These are phyloP conservation scores for Straminergon stramineum DNA, from an alignment of 225 moss, liverwort and hornwort species.

Conservation along the genomic window DNA sequence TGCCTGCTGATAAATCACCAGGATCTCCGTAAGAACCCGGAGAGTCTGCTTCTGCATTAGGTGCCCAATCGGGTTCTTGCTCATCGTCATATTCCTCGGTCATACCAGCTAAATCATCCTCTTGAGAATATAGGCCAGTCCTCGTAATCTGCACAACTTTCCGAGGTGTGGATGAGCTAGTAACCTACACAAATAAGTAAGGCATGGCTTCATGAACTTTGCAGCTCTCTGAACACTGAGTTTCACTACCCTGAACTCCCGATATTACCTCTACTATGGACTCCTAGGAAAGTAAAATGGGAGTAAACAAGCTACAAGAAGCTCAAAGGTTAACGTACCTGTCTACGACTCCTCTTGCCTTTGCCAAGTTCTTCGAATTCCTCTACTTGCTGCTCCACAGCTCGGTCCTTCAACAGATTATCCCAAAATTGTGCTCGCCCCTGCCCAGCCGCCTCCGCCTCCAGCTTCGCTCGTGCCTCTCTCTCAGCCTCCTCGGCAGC, in stretches of 20 bases:
- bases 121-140: conserved; percentile 61
- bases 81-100: conserved; percentile 76
- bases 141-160: conserved; percentile 35
- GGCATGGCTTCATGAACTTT: background rate
- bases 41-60: conserved; percentile 63
- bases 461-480: conserved; percentile 43
- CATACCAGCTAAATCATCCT: conserved; percentile 90
- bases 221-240: background rate
- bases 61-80: conserved; percentile 70
- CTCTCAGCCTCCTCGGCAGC: conserved; percentile 57
- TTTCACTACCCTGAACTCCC: background rate
- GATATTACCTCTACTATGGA: background rate
- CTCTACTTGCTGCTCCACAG: conserved; percentile 59
- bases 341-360: conserved; percentile 88
- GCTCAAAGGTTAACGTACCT: conserved; percentile 31
- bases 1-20: conserved; percentile 47
- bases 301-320: background rate
- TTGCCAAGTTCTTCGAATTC: conserved; percentile 77
- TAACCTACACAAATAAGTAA: background rate
- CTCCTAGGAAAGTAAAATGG: background rate
- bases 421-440: conserved; percentile 94
- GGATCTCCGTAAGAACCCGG: conserved; percentile 44
- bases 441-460: conserved; percentile 58
- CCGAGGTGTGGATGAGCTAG: background rate
- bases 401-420: conserved; percentile 68